Conservation (phyloP, 2,329 filamentous ascomycete species). For the Coniochaeta pulveracea region DNA sequence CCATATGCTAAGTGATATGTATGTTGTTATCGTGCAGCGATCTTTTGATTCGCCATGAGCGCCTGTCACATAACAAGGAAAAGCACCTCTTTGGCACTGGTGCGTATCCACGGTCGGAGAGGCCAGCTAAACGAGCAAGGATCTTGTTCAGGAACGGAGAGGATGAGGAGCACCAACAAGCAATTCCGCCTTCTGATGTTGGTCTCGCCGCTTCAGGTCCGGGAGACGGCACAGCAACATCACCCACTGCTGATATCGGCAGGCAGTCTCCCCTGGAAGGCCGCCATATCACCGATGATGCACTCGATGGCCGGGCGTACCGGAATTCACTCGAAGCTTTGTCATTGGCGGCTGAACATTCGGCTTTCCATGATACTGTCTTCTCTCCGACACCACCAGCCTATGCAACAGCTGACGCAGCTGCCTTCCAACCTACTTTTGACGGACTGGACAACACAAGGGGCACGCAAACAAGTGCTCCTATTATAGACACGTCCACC, state of each 20-base stretch:
- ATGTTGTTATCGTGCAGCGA: slow-evolving; percentile 5
- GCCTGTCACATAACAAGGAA: slow-evolving; percentile 7
- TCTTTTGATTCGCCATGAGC: slow-evolving; percentile 9
- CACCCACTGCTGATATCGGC: neutral
- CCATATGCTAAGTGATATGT: neutral
- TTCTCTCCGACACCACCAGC: neutral
- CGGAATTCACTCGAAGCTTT: slow-evolving; percentile 1
- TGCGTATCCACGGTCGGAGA: neutral
- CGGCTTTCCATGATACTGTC: slow-evolving; percentile 1
- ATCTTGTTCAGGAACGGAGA: neutral
- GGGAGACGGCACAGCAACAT: neutral
- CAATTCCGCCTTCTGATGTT: neutral
- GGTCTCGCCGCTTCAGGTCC: neutral
- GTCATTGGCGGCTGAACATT: slow-evolving; percentile 4
- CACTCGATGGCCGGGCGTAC: neutral
- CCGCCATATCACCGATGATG: neutral
- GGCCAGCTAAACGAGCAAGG: slow-evolving; percentile 4
- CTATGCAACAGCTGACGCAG: neutral
- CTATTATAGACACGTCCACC: neutral
- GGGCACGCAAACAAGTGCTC: neutral
- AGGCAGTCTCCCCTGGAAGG: neutral
- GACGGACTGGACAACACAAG: neutral
- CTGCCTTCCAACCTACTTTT: neutral
- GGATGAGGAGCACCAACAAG: neutral
- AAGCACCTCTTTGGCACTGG: neutral